Percentiles rank a stretch among this genome's conserved stretches.
Evolutionary conservation across 805 yeast genomes (phyloP).

Genomic region (Metschnikowia cerradonensis): DNA sequence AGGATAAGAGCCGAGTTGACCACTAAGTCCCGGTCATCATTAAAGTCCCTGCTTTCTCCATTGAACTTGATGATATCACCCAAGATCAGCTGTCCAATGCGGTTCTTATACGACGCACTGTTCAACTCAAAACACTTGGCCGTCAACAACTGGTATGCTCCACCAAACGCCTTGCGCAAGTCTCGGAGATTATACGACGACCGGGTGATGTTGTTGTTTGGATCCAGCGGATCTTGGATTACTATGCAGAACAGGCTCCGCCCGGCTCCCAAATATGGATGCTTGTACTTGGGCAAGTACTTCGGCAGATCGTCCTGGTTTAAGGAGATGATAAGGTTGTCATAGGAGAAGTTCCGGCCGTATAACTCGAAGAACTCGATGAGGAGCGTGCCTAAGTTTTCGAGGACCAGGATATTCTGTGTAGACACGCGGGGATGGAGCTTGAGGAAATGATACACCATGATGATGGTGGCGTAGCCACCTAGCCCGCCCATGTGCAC

Average conservation of each 20-base stretch:
- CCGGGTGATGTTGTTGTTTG: conserved; percentile 76
- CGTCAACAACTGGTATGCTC: conserved; percentile 75
- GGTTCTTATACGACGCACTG: conserved; percentile 56
- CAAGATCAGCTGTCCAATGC: conserved; percentile 68
- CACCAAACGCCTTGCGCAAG: conserved; percentile 80
- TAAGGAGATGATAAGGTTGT: conserved; percentile 67
- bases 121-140: conserved; percentile 74
- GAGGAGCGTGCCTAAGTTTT: conserved; percentile 78
- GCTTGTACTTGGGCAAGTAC: conserved; percentile 56
- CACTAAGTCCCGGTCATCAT: conserved; percentile 65
- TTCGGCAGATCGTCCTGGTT: conserved; percentile 50
- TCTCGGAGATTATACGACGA: conserved; percentile 79
- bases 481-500: conserved; percentile 95
- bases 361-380: conserved; percentile 91
- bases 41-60: conserved; percentile 73
- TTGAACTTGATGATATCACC: conserved; percentile 75
- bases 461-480: conserved; percentile 87
- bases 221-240: conserved; percentile 87
- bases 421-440: conserved; percentile 77
- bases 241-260: conserved; percentile 61
- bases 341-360: conserved; percentile 86
- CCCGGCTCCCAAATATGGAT: conserved; percentile 47
- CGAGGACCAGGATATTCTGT: conserved; percentile 58
- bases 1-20: conserved; percentile 52
- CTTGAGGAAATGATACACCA: conserved; percentile 72